A percentile compares a stretch with the other conserved stretches of the same genome.
These are phyloP conservation scores for Dryas octopetala DNA, from an alignment of 306 rosid genomes.

Conservation along the genomic window DNA sequence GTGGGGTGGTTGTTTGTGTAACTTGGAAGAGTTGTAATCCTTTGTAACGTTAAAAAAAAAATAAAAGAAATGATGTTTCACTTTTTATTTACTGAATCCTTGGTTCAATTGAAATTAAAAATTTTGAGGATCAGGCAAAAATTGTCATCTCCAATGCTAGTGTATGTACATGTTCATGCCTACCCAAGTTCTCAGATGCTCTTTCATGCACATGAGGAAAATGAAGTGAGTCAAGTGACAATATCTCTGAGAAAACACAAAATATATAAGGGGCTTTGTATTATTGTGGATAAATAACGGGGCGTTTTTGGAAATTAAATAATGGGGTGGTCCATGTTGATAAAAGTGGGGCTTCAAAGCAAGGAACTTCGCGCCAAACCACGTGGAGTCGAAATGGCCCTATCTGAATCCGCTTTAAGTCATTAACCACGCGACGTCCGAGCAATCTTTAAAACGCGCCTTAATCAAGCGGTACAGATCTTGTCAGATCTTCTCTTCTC, in stretches of 20 bases:
- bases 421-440: not conserved
- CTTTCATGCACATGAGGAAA: no score
- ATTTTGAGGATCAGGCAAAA: not conserved
- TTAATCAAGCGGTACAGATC: not conserved
- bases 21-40: slow-evolving; percentile 20
- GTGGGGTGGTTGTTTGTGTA: not conserved
- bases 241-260: no score
- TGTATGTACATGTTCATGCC: no score
- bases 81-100: not conserved
- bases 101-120: not conserved
- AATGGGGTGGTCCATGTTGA: no score
- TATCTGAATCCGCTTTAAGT: not conserved
- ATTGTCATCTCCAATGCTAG: not conserved
- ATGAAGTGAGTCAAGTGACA: no score
- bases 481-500: not conserved
- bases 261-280: no score
- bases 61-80: not conserved
- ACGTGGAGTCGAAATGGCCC: slow-evolving; percentile 12
- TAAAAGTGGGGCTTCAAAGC: not conserved
- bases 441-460: not conserved
- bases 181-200: no score
- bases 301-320: no score
- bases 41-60: slow-evolving; percentile 4
- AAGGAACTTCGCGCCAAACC: slow-evolving; percentile 9
- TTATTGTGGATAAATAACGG: no score